Evolutionary conservation across 306 rosid species (phyloP), one percentile per base, ranked within the genome.

Genomic region (Myrica gale): DNA sequence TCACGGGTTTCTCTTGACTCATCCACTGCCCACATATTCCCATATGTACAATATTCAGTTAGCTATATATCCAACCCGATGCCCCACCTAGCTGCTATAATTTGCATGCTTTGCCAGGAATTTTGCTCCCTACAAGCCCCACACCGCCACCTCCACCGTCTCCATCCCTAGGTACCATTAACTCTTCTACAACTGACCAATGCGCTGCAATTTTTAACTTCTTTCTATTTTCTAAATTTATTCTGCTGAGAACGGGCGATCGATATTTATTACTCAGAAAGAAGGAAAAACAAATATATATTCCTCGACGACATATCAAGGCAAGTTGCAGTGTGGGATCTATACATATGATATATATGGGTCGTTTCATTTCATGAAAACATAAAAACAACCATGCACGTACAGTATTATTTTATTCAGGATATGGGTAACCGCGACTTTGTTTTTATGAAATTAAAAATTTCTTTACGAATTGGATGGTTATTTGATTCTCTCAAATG

Each of bases 1-100:
- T 93, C 97, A 91, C 98, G 98, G 96, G 96, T 87, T 89, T 87
- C 88, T 69, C 88, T 90, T 89, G 97, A 90, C 76, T 86, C 85
- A 74, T 74, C 80, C 52, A 74, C 57, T 20, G 44, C 66, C 63
- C 57, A 43, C 58, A 76, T 69, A 26, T 42, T 52, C 52, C 15
- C 21, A 10, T 16, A 48, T 53, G 23, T 63, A 42, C 0, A 3
- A 67, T 53, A 74, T 45, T 58, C 80, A 68, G 76, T 32, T 32
- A 32, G 37, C 37, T 32, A 32, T 32, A 32, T 32, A 32, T 32
- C 37, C 37, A 32, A 32, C 37, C 74, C 79, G 48, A 26, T 43
- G 26, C 61, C 84, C 42, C 65, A 75, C 79, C 47, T 56, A 21
- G 44, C 17, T 16, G 39, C 39, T 16, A 32, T 60, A 46, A 15